A percentile compares a stretch with the other conserved stretches of the same genome.
These are phyloP conservation scores for Ilyonectria mors-panacis DNA, from an alignment of 2,329 filamentous ascomycete genomes.

Conservation along the genomic window DNA sequence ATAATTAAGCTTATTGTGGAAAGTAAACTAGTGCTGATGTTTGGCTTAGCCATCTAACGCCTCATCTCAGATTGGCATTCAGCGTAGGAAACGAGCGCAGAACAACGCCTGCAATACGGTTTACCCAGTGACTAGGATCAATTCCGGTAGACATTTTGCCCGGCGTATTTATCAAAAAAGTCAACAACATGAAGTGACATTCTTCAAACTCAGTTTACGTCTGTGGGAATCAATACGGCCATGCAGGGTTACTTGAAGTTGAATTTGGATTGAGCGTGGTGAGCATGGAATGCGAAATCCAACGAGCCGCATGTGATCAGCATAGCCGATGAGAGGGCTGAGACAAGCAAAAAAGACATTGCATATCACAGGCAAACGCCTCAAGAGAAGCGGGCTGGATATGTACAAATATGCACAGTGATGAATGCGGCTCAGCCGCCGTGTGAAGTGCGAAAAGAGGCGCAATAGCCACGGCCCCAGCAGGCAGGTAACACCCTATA, in stretches of 20 bases:
- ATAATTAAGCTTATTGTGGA: not conserved
- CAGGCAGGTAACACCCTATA: not conserved
- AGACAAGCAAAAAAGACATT: not conserved
- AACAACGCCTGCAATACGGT: not conserved
- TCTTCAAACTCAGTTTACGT: not conserved
- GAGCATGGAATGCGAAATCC: not conserved
- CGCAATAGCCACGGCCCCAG: conserved; percentile 36
- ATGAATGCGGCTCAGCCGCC: conserved; percentile 29
- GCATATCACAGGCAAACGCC: not conserved
- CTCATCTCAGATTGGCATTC: not conserved
- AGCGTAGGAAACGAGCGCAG: not conserved
- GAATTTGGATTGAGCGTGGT: not conserved
- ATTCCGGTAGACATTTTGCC: too few relatives aligned
- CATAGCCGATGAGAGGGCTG: not conserved
- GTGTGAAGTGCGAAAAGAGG: conserved; percentile 35
- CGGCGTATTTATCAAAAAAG: not conserved
- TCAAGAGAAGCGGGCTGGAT: not conserved
- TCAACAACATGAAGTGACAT: not conserved
- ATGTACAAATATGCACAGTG: conserved; percentile 14
- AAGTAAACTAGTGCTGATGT: not conserved
- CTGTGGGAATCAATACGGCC: not conserved
- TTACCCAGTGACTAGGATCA: not conserved
- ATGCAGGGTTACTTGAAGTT: not conserved
- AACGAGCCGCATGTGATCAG: too few relatives aligned
- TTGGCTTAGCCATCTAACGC: not conserved